Conservation (phyloP, 2,329 filamentous ascomycete genomes). For the Dendryphion nanum region DNA sequence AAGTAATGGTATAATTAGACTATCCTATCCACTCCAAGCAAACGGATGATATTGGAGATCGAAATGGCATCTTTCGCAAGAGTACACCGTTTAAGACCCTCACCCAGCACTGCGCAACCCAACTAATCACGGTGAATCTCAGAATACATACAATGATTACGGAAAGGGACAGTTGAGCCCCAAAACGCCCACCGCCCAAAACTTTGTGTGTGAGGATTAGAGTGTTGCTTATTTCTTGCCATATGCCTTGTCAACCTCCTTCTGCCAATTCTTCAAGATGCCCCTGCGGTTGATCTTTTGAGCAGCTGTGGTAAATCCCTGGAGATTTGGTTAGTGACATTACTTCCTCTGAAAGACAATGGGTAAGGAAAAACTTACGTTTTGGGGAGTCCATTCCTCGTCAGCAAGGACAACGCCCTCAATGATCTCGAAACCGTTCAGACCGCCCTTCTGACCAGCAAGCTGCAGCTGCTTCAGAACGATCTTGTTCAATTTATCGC, state of each 20-base stretch:
- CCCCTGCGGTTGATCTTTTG: constrained; percentile 54
- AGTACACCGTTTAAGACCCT: too few relatives aligned
- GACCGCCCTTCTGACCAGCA: constrained; percentile 63
- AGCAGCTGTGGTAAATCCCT: constrained; percentile 52
- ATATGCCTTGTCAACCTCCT: constrained; percentile 51
- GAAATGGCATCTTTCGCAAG: too few relatives aligned
- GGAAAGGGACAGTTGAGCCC: too few relatives aligned
- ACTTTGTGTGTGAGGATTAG: too few relatives aligned
- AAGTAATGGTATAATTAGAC: too few relatives aligned
- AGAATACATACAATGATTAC: too few relatives aligned
- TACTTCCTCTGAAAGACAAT: not conserved
- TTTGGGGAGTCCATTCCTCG: constrained; percentile 85
- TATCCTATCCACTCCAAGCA: too few relatives aligned
- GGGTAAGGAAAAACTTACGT: constrained; percentile 62
- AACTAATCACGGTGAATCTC: too few relatives aligned
- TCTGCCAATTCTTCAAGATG: constrained; percentile 52
- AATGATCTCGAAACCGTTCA: constrained; percentile 71
- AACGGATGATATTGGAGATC: too few relatives aligned
- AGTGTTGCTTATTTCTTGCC: constrained; percentile 17
- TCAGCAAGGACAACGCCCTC: constrained; percentile 75
- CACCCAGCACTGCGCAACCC: too few relatives aligned
- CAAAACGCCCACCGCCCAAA: too few relatives aligned
- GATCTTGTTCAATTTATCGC: constrained; percentile 62
- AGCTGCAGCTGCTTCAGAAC: constrained; percentile 71
- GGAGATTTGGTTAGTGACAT: not conserved